Evolutionary conservation across 108 stramenopile species (phyloP), one percentile per base, ranked within the genome.

Genomic region (Cyclotella choctawhatcheeana): DNA sequence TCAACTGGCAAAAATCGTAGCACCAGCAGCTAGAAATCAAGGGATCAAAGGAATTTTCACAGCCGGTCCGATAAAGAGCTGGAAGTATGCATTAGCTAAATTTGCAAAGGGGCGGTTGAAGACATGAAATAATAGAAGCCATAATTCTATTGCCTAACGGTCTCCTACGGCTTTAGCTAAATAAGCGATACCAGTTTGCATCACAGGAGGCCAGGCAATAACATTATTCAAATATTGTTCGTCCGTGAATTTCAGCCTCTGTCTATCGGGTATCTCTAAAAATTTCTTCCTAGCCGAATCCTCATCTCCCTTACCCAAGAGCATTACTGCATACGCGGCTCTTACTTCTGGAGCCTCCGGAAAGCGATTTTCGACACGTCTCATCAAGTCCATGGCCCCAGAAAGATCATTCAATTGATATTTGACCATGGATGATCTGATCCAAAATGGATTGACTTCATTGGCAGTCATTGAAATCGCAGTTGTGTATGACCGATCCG

Each of bases 391-490:
- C 44, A 85, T 78, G 0, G 88, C 93, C 12, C 79, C 87, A 58
- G 64, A 67, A 17, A 62, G 16, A 59, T 93, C 86, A 33, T 85
- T 84, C 33, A 93, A 43, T 65, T 93, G 90, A 50, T 87, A 85
- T 62, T 93, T 91, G 17, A 89, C 90, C 87, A 93, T 71, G 20
- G 87, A 73, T 2, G 89, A 81, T 47, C 93, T 84, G 20, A 93
- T 53, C 93, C 93, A 93, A 58, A 89, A 93, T 1, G 93, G 93
- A 64, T 69, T 88, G 24, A 93, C 93, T 66, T 89, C 90, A 76
- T 91, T 93, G 37, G 89, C 82, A 12, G 93, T 91, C 93, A 93
- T 93, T 24, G 85, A 85, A 53, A 93, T 93, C 34, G 93, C 88
- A 40, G 86, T 58, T 1, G 64, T 73, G 67, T 93, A 93, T 25